Evolutionary conservation across 257 asterid genomes (phyloP).

Genomic region (Buddleja alternifolia): DNA sequence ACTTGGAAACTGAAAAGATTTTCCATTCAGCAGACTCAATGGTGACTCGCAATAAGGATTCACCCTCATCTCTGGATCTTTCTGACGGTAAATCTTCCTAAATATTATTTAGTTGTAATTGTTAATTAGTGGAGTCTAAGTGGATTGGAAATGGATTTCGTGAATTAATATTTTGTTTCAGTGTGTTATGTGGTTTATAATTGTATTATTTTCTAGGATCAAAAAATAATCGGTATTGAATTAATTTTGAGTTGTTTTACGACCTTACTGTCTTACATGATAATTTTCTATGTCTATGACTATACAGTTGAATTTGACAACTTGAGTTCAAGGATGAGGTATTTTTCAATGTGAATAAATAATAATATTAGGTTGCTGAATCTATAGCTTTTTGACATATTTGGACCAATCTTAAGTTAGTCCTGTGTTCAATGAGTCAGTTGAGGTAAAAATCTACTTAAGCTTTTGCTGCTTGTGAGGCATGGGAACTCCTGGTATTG

Average conservation of each 20-base stretch:
- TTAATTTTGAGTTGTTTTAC: constrained; percentile 4
- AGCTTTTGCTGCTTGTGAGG: constrained; percentile 14
- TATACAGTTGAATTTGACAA: not conserved
- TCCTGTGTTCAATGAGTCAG: not conserved
- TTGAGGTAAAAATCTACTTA: not conserved
- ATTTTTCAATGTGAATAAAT: not conserved
- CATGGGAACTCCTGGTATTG: constrained; percentile 16
- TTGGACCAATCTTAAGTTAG: not conserved
- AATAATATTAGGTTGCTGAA: constrained; percentile 11
- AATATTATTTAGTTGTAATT: not conserved
- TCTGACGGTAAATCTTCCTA: constrained; percentile 49
- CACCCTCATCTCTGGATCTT: constrained; percentile 49
- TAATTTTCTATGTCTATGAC: not conserved
- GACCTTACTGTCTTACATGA: constrained; percentile 1
- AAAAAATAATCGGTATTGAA: not conserved
- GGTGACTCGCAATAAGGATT: constrained; percentile 41
- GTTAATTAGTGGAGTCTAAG: not conserved
- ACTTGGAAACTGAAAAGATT: too few species aligned
- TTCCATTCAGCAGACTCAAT: constrained; percentile 34
- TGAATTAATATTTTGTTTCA: not conserved
- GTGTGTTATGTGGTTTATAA: not conserved
- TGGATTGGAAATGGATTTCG: not conserved
- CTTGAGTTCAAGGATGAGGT: not conserved
- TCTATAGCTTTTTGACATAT: constrained; percentile 15
- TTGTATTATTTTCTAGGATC: constrained; percentile 16